Percentiles rank a stretch among this genome's conserved stretches.
phyloP scores from a whole-genome alignment of 2,329 filamentous ascomycete species.

The Graphiopsis chlorocephala region DNA sequence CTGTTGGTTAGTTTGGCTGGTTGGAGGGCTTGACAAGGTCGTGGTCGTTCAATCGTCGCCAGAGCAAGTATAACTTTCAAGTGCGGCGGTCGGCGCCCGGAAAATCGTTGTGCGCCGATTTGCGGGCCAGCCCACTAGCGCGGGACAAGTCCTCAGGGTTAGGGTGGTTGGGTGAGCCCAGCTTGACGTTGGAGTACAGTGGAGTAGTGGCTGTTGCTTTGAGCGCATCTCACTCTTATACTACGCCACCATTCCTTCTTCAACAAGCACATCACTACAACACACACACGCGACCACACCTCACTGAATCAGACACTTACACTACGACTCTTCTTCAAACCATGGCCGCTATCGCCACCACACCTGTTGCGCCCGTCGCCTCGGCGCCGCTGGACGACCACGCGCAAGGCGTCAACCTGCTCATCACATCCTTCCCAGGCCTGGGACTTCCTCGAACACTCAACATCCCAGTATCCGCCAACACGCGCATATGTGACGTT shows the following conservation, averaged over 20 bases:
- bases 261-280: background rate
- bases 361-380: background rate
- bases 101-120: constrained; percentile 9
- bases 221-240: background rate
- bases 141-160: background rate
- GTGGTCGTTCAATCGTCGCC: constrained; percentile 1
- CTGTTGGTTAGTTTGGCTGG: constrained; percentile 17
- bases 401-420: constrained; percentile 63
- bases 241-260: background rate
- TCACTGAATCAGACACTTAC: background rate
- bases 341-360: background rate
- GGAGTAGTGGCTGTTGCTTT: background rate
- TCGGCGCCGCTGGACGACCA: background rate
- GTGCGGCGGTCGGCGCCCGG: constrained; percentile 1
- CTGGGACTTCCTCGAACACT: constrained; percentile 80
- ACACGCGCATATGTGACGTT: constrained; percentile 61
- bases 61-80: constrained; percentile 14
- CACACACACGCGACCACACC: background rate
- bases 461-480: constrained; percentile 66
- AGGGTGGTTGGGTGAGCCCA: background rate
- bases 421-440: constrained; percentile 81
- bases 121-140: background rate
- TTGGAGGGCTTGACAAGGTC: constrained; percentile 11
- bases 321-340: background rate
- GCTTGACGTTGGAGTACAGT: background rate